Evolutionary conservation across 345 rosid species (phyloP), one percentile per base, ranked within the genome.

Genomic region (Cardiospermum halicacabum): DNA sequence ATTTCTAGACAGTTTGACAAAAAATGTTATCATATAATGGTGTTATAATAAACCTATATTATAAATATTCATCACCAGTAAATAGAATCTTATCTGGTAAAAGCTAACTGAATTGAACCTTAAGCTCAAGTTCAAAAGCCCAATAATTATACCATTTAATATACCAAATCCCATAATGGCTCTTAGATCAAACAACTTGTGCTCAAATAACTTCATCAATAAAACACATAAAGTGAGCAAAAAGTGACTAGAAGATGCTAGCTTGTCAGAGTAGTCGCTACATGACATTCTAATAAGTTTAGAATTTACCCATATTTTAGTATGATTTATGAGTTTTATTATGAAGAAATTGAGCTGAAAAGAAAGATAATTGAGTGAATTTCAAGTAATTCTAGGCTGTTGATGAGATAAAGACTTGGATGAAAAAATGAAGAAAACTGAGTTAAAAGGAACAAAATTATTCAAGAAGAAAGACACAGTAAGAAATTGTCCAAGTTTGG

Each of bases 161-260:
- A 94, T 82, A 67, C 99, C 99, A 86, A 94, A 94, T 65, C 99
- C 99, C 97, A 91, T 94, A 36, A 94, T 97, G 68, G 96, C 96
- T 81, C 97, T 82, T 42, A 96, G 82, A 79, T 94, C 99, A 76
- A 94, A 94, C 77, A 97, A 97, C 85, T 94, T 94, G 84, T 91
- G 99, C 65, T 94, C 99, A 71, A 94, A 94, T 77, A 87, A 76
- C 69, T 94, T 94, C 93, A 91, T 82, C 89, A 91, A 85, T 83
- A 91, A 68, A 51, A 97, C 99, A 89, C 93, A 63, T 94, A 97
- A 79, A 94, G 99, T 55, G 97, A 94, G 72, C 97, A 91, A 83
- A 94, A 94, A 0, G 99, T 94, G 61, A 94, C 99, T 78, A 94
- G 75, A 64, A 94, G 99, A 85, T 94, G 99, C 99, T 97, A 94